phyloP scores from a whole-genome alignment of 1,284 basidiomycete species.

The Pyrrhoderma lamaoense region DNA sequence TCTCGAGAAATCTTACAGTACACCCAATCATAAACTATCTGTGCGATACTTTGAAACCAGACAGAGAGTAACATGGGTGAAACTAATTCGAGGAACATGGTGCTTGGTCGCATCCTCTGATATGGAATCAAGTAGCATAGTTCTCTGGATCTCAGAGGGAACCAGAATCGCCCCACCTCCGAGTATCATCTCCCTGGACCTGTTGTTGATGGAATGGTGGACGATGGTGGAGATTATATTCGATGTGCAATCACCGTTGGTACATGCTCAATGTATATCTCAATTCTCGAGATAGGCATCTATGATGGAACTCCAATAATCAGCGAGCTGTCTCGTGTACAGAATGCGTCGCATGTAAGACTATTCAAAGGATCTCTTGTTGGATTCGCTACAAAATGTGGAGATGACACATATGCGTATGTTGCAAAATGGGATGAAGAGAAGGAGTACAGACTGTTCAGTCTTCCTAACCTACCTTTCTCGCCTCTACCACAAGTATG shows the following conservation, averaged over 20 bases:
- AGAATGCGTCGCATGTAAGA: constrained; percentile 1
- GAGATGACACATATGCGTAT: constrained; percentile 7
- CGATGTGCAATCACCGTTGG: constrained; percentile 8
- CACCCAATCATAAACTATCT: not conserved
- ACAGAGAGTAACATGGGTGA: constrained; percentile 2
- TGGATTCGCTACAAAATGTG: not conserved
- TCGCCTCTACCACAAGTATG: too few species aligned
- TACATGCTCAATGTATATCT: not conserved
- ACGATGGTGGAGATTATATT: not conserved
- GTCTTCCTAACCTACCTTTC: not conserved
- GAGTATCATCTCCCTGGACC: constrained; percentile 1
- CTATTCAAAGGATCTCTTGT: not conserved
- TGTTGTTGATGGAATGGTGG: constrained; percentile 6
- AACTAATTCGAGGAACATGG: constrained; percentile 3
- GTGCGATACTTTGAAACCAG: not conserved
- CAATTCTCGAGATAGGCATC: too few species aligned
- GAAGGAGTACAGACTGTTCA: not conserved
- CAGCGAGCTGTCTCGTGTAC: not conserved
- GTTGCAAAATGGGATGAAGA: constrained; percentile 3
- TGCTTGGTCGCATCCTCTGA: constrained; percentile 8
- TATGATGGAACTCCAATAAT: too few species aligned
- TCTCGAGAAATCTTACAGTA: not conserved
- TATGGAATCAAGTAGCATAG: not conserved
- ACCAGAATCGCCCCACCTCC: not conserved
- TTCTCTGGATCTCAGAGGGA: not conserved